Base-by-base conservation (phyloP, 768 basidiomycete genomes). In the Paxillus involutus region DNA sequence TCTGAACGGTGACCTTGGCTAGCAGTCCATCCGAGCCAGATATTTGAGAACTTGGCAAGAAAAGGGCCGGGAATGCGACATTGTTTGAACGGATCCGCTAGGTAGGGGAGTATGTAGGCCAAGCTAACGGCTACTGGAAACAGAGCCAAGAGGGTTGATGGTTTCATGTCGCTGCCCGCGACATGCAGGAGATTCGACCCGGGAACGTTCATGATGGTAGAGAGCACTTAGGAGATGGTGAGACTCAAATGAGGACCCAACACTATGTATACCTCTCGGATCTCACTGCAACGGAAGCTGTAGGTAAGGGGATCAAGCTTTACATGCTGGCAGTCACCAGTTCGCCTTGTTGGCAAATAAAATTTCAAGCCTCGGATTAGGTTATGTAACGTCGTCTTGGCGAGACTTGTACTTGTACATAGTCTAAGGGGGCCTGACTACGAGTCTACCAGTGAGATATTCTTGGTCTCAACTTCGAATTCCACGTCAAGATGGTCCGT, bases 1-100 rank as follows among this genome's bases (percentile, higher is more conserved):
- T 91, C 85, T 9, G 85, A 89, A 43, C 91, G 82, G 58, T 89
- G 86, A 2, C 91, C 91, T n/a, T 77, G 70, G 43, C 83, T 83
- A 33, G 78, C 73, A 33, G 83, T 75, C 61, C 75, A 80, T 37
- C 84, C 88, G 16, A 94, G 72, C 90, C 91, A 94, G 3, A 79
- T 56, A 64, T 89, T 85, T 10, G 86, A 81, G 63, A 91, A 83
- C 62, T 78, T 83, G 36, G 91, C 91, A 8, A 86, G 63, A 52
- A 80, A 76, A 0, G 90, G 90, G 0, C 88, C 90, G n/a, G 85
- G 85, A 56, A 81, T 80, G 26, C 67, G 65, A 35, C 85, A 81
- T 36, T 90, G 79, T n/a, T 75, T 70, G 65, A 84, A 75, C 0
- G 81, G 68, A 59, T 91, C 86, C 32, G 76, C 52, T 14, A 89